Evolutionary conservation across 257 asterid genomes (phyloP).

Genomic region (Galeopsis tetrahit): DNA sequence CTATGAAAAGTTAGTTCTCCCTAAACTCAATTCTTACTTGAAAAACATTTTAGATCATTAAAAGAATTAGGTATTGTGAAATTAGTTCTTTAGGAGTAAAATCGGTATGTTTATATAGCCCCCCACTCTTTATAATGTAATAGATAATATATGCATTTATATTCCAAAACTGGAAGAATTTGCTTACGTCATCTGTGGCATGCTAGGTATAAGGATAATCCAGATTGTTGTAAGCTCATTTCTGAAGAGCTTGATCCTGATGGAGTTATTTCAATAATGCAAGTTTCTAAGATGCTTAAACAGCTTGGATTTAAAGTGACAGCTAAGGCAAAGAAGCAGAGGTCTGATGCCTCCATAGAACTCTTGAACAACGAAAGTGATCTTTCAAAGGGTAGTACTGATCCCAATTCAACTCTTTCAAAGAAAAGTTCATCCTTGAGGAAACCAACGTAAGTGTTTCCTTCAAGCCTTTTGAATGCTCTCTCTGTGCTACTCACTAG

Average conservation of each 20-base stretch:
- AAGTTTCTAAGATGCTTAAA: conserved; percentile 57
- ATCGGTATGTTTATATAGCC: conserved; percentile 19
- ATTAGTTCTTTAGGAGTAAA: conserved; percentile 14
- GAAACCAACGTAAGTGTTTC: conserved; percentile 65
- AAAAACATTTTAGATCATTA: neutral
- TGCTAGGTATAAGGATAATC: conserved; percentile 63
- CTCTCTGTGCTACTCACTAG: neutral
- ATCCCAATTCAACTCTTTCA: conserved; percentile 34
- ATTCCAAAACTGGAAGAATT: conserved; percentile 27
- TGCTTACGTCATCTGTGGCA: conserved; percentile 20
- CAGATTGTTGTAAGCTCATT: conserved; percentile 63
- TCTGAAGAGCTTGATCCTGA: conserved; percentile 64
- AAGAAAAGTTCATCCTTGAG: conserved; percentile 49
- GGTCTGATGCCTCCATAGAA: conserved; percentile 38
- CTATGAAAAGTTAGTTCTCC: conserved; percentile 65
- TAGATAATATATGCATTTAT: conserved; percentile 30
- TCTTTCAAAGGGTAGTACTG: conserved; percentile 33
- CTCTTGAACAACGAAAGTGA: conserved; percentile 34
- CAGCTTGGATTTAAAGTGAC: conserved; percentile 59
- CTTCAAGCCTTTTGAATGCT: conserved; percentile 31
- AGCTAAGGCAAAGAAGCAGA: conserved; percentile 50
- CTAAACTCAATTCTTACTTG: neutral
- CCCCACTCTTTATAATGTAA: conserved; percentile 4
- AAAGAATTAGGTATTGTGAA: conserved; percentile 20
- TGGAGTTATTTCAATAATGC: conserved; percentile 56